Evolutionary conservation across 345 rosid genomes (phyloP).

Genomic region (Anacardium occidentale): DNA sequence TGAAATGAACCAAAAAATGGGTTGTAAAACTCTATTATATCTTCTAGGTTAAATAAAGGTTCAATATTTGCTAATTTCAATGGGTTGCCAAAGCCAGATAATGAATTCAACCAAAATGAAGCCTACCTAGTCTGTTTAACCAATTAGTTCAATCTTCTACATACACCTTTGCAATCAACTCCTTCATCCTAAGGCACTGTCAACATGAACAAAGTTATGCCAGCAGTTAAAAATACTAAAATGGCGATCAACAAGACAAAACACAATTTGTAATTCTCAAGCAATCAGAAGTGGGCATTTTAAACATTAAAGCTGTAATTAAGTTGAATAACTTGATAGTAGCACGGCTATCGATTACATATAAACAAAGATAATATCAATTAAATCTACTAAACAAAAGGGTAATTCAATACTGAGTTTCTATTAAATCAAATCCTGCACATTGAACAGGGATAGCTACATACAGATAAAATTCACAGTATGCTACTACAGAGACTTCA

Average conservation of each 20-base stretch:
- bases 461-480: neutral
- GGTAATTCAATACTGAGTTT: neutral
- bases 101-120: neutral
- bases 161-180: neutral
- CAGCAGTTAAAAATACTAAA: neutral
- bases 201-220: neutral
- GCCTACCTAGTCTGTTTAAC: neutral
- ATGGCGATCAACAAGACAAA: neutral
- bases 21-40: neutral
- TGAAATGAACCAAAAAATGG: no score
- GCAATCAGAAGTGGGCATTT: neutral
- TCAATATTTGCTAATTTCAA: conserved; percentile 10
- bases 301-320: neutral
- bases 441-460: neutral
- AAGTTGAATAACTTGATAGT: neutral
- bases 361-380: neutral
- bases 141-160: neutral
- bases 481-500: no score
- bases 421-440: neutral
- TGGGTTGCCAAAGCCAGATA: neutral
- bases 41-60: conserved; percentile 1
- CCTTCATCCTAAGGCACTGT: neutral
- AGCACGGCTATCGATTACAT: neutral
- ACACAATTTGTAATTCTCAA: neutral
- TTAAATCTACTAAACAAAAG: neutral